Evolutionary conservation across 495 filamentous ascomycete species (phyloP), one percentile per base, ranked within the genome.

Genomic region (Aspergillus hancockii): DNA sequence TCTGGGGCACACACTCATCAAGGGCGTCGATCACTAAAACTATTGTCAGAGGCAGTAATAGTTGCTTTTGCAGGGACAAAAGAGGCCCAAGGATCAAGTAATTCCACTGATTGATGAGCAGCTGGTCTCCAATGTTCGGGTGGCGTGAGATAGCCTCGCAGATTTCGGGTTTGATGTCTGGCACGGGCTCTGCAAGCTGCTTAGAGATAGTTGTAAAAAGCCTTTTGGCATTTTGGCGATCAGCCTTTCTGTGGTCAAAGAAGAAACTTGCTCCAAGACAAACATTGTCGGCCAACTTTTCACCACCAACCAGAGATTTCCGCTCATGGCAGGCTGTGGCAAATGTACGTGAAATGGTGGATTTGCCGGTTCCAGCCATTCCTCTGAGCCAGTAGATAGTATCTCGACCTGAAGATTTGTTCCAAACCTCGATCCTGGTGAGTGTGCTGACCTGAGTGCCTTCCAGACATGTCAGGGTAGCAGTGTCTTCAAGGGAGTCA

Each of bases 11-110:
- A 58, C 79, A 83, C 59, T 83, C 80, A 57, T 82, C 82, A 16
- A 85, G 69, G 43, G 81, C 81, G 60, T 85, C 81, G 25, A 85
- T 67, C 8, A 75, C 49, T n/a, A n/a, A n/a, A n/a, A n/a, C n/a
- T 12, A 71, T 13, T 12, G 28, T 59, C 58, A 28, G 55, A 49
- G 32, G 49, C 6, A 6, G 2, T 51, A 25, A 23, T 8, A 52
- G 8, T 7, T 59, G n/a, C 2, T 54, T 28, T 19, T 36, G 49
- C 0, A 81, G 60, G 14, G 77, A 76, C 28, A 72, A 19, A 30
- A 80, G 4, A 13, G 34, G 34, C 3, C 13, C 13, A 3, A 13
- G 52, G 62, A 83, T 60, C 13, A 85, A 72, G 63, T 77, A 64
- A 6, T 79, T 62, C 55, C 77, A 83, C 64, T 85, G 81, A 0